Percentiles rank a stretch among this genome's conserved stretches.
These are phyloP conservation scores for Acanthamoeba castellanii DNA, from an alignment of 208 protist genomes.

Conservation along the genomic window DNA sequence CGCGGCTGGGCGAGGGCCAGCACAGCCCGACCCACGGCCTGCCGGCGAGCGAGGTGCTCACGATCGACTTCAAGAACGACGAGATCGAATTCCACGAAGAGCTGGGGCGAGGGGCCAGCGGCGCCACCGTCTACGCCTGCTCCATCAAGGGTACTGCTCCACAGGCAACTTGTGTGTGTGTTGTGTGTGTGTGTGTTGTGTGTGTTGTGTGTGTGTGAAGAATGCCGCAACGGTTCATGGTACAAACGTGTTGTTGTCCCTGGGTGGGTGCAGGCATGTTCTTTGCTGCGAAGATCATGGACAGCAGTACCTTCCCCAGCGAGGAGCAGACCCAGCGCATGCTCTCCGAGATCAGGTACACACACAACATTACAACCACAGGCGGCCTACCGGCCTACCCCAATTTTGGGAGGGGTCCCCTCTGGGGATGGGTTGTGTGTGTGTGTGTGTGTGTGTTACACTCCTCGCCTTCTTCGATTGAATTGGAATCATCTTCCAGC, in stretches of 20 bases:
- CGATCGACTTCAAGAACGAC: constrained; percentile 64
- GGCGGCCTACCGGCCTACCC: too few species aligned
- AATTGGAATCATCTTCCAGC: too few species aligned
- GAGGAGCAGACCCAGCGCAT: constrained; percentile 30
- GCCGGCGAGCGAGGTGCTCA: constrained; percentile 1
- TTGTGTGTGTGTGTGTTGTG: too few species aligned
- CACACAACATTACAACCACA: too few species aligned
- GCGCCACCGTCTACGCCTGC: constrained; percentile 14
- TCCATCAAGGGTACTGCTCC: not conserved
- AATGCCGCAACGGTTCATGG: too few species aligned
- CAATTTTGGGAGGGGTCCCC: too few species aligned
- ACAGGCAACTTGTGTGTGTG: too few species aligned
- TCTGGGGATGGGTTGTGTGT: too few species aligned
- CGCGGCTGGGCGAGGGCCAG: not conserved
- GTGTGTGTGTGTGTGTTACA: too few species aligned
- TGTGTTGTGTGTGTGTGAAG: too few species aligned
- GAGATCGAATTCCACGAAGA: constrained; percentile 60
- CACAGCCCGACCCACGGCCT: not conserved
- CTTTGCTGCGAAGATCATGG: constrained; percentile 58
- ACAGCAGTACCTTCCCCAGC: constrained; percentile 17
- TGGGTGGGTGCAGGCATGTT: not conserved
- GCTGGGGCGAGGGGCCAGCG: constrained; percentile 44
- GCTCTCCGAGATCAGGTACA: constrained; percentile 48
- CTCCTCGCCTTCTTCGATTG: too few species aligned
- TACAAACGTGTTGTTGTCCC: too few species aligned